Conservation (phyloP, 441 rosid genomes). For the Melastoma candidum region DNA sequence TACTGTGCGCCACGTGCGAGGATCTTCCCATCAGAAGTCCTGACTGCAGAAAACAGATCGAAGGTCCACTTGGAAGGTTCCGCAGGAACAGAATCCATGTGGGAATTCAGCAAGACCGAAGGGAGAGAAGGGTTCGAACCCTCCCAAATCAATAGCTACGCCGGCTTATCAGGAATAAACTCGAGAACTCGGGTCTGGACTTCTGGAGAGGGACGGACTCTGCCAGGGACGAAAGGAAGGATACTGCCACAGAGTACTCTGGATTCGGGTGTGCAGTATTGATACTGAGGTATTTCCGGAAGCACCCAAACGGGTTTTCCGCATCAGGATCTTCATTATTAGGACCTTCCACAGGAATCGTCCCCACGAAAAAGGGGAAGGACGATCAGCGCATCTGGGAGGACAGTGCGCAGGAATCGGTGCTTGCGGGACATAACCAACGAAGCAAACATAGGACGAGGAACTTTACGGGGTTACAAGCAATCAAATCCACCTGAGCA, state of each 20-base stretch:
- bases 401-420: too few relatives aligned
- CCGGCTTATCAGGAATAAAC: constrained; percentile 40
- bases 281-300: constrained; percentile 60
- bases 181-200: constrained; percentile 33
- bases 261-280: constrained; percentile 85
- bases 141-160: constrained; percentile 57
- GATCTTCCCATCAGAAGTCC: constrained; percentile 40
- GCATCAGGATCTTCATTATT: constrained; percentile 3
- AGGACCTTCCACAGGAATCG: too few relatives aligned
- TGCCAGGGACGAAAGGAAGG: constrained; percentile 53
- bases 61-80: constrained; percentile 68
- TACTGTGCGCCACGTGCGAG: constrained; percentile 85
- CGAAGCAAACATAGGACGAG: too few relatives aligned
- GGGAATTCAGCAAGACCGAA: constrained; percentile 74
- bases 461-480: too few relatives aligned
- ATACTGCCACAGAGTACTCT: constrained; percentile 50
- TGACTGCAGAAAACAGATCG: constrained; percentile 71
- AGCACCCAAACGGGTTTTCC: constrained; percentile 42
- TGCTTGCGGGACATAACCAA: too few relatives aligned
- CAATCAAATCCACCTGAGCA: too few relatives aligned
- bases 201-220: constrained; percentile 26
- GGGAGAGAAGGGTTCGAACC: constrained; percentile 63
- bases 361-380: too few relatives aligned
- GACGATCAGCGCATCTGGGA: too few relatives aligned
- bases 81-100: constrained; percentile 85